phyloP scores from a whole-genome alignment of 805 yeast genomes.

The Monosporozyma aerobia region DNA sequence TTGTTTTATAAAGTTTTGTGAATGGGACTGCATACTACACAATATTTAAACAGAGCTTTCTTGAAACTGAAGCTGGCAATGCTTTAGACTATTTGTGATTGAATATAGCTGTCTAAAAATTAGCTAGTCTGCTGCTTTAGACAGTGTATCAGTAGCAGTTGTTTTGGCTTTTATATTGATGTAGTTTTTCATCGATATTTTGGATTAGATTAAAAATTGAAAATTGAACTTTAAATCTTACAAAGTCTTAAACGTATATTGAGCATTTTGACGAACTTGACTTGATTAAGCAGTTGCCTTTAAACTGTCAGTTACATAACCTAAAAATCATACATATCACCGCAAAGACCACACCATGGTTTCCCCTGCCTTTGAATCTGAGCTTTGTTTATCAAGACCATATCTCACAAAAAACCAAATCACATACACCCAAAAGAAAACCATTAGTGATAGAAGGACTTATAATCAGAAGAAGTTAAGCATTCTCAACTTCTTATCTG shows the following conservation, averaged over 20 bases:
- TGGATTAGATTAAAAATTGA: too few species aligned
- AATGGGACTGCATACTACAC: background rate
- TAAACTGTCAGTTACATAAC: background rate
- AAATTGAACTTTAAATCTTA: too few species aligned
- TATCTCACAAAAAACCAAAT: constrained; percentile 49
- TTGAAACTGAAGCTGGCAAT: too few species aligned
- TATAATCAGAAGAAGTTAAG: constrained; percentile 46
- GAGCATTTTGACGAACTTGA: background rate
- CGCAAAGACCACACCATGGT: background rate
- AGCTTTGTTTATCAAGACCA: constrained; percentile 43
- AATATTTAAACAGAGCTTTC: too few species aligned
- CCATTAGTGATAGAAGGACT: constrained; percentile 42
- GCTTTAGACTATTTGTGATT: too few species aligned
- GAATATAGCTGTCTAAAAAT: too few species aligned
- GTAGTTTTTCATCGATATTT: too few species aligned
- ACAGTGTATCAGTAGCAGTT: too few species aligned
- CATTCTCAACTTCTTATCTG: constrained; percentile 45
- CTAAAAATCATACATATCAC: background rate
- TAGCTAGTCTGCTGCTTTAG: too few species aligned
- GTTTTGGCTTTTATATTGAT: too few species aligned
- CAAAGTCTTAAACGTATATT: too few species aligned
- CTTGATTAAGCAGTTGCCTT: background rate
- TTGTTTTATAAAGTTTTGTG: background rate
- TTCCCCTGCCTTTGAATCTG: constrained; percentile 15
- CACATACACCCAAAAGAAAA: constrained; percentile 39